phyloP scores from a whole-genome alignment of 2,329 filamentous ascomycete species.

The Colletotrichum spinosum region DNA sequence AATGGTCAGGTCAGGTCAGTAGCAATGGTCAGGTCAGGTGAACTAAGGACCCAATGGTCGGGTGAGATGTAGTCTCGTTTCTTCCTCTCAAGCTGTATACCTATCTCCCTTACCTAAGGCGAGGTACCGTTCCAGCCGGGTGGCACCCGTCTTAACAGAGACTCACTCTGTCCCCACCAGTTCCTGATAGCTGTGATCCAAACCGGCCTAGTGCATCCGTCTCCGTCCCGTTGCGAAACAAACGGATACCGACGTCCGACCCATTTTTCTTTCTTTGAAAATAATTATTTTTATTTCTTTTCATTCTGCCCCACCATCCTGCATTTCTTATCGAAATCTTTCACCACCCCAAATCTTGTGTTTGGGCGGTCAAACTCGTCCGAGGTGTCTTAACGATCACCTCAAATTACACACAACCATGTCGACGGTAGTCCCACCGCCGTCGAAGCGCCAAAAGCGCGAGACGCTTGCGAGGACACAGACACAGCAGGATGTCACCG shows the following conservation, averaged over 20 bases:
- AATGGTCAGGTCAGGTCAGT: too few relatives aligned
- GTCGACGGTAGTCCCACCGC: slow-evolving; percentile 86
- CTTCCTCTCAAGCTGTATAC: not conserved
- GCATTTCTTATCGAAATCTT: slow-evolving; percentile 36
- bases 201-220: not conserved
- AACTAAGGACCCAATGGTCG: too few relatives aligned
- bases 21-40: too few relatives aligned
- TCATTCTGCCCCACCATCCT: slow-evolving; percentile 35
- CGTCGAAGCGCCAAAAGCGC: slow-evolving; percentile 87
- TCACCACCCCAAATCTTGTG: slow-evolving; percentile 16
- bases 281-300: slow-evolving; percentile 1
- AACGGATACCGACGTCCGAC: slow-evolving; percentile 28
- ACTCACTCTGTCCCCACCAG: slow-evolving; percentile 11
- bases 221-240: slow-evolving; percentile 10
- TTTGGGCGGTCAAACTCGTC: not conserved
- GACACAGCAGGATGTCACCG: slow-evolving; percentile 79
- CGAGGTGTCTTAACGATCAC: too few relatives aligned
- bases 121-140: not conserved
- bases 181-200: slow-evolving; percentile 20
- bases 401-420: slow-evolving; percentile 56
- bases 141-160: slow-evolving; percentile 27
- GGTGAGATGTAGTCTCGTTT: too few relatives aligned
- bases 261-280: slow-evolving; percentile 21
- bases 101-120: too few relatives aligned
- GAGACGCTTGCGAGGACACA: slow-evolving; percentile 78